Percentiles rank a stretch among this genome's conserved stretches.
Evolutionary conservation across 2,329 filamentous ascomycete genomes (phyloP).

Genomic region (Pseudogymnoascus sp.): DNA sequence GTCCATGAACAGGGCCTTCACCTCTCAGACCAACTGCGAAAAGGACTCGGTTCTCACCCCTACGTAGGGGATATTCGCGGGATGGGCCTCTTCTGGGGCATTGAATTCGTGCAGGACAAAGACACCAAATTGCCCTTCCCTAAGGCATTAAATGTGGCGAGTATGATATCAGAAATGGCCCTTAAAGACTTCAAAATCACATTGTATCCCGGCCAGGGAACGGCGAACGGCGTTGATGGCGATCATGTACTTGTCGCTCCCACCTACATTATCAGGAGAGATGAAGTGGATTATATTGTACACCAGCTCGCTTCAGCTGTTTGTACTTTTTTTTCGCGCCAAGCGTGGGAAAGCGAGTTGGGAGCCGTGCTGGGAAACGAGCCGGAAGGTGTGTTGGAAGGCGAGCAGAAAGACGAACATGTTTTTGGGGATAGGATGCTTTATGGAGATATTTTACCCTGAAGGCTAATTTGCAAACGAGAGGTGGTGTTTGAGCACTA

Average conservation of each 20-base stretch:
- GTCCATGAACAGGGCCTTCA: conserved; percentile 45
- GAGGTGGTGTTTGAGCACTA: too few relatives aligned
- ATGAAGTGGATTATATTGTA: conserved; percentile 37
- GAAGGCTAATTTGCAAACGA: too few relatives aligned
- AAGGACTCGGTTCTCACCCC: conserved; percentile 35
- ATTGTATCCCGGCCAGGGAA: conserved; percentile 52
- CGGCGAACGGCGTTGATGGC: conserved; percentile 44
- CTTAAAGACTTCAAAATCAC: conserved; percentile 41
- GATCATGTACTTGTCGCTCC: conserved; percentile 57
- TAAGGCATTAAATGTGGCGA: conserved; percentile 35
- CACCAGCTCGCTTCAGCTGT: too few relatives aligned
- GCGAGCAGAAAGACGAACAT: too few relatives aligned
- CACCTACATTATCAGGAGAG: conserved; percentile 47
- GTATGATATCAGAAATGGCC: conserved; percentile 40
- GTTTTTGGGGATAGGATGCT: too few relatives aligned
- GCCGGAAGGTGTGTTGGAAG: too few relatives aligned
- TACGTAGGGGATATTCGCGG: conserved; percentile 56
- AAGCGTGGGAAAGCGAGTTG: too few relatives aligned
- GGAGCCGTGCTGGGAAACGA: too few relatives aligned
- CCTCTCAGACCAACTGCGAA: conserved; percentile 38
- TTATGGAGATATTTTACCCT: too few relatives aligned
- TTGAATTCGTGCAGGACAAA: conserved; percentile 48
- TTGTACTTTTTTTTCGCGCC: too few relatives aligned
- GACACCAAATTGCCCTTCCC: conserved; percentile 41
- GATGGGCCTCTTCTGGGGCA: conserved; percentile 48